phyloP scores from a whole-genome alignment of 805 yeast genomes.

The Suhomyces vadensis region DNA sequence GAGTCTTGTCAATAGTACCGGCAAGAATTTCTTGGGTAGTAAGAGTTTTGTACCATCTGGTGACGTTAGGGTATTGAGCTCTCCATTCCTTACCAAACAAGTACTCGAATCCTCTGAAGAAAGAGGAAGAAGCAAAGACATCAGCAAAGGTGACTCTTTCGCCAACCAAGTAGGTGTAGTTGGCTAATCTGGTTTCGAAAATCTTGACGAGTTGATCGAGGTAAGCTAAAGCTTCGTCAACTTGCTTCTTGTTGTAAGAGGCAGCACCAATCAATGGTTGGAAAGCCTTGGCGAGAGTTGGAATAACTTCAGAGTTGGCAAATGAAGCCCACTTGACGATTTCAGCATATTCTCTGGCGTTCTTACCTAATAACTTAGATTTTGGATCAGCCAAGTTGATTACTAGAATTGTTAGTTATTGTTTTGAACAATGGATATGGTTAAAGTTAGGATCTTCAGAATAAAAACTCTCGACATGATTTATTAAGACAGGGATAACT shows the following conservation, averaged over 20 bases:
- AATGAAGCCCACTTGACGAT: conserved; percentile 79
- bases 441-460: conserved; percentile 42
- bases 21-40: conserved; percentile 44
- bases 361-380: conserved; percentile 62
- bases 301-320: conserved; percentile 65
- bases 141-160: conserved; percentile 50
- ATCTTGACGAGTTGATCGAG: conserved; percentile 21
- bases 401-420: conserved; percentile 37
- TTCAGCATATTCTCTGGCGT: conserved; percentile 60
- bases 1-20: conserved; percentile 39
- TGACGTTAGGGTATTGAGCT: conserved; percentile 56
- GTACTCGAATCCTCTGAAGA: conserved; percentile 55
- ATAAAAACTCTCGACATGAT: conserved; percentile 65
- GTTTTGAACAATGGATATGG: background rate
- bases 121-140: conserved; percentile 37
- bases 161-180: conserved; percentile 49
- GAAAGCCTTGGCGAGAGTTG: conserved; percentile 47
- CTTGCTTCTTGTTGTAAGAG: conserved; percentile 77
- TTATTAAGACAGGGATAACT: conserved; percentile 87
- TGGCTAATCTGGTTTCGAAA: conserved; percentile 38
- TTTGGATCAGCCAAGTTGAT: conserved; percentile 47
- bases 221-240: conserved; percentile 46
- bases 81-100: conserved; percentile 69
- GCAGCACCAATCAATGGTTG: conserved; percentile 59
- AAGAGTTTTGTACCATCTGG: conserved; percentile 73